Evolutionary conservation across 441 rosid genomes (phyloP), one percentile per base, ranked within the genome.

Genomic region (Omphalea diandra): DNA sequence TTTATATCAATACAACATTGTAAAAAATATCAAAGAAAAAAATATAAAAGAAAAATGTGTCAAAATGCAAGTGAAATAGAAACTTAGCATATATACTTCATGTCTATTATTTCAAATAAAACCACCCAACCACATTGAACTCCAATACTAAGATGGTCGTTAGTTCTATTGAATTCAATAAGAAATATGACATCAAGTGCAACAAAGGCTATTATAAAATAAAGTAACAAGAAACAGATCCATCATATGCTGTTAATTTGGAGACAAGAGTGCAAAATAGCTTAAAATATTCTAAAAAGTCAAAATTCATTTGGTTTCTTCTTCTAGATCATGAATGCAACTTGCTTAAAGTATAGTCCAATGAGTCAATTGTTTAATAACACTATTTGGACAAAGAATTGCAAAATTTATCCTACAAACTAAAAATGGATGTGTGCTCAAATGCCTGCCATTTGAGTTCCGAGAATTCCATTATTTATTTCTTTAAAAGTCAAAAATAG

Each of bases 101-200:
- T 49, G 77, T 88, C 87, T 17, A 82, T 84, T 64, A 87, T 87
- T 85, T 91, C 94, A 78, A 91, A 91, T 18, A 91, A 84, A 78
- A 91, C 96, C 64, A 90, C 96, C 15, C 96, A 84, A 27, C 97
- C 97, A 55, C 97, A 96, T 73, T 96, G 89, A 62, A 89, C 97
- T 27, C 97, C 97, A 63, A 94, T 89, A 57, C 90, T 94, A 14
- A 91, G 90, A 79, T 91, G 90, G 60, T 88, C 82, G 0, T 96
- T 96, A 33, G 79, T 78, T 80, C 81, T 85, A 82, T 91, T 94
- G 71, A 91, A 91, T 76, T 91, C 96, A 40, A 91, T 87, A 1
- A 90, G 92, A 24, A 96, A 89, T 62, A 91, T 89, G 60, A 89
- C 79, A 82, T 91, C 97, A 81, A 91, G 96, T 89, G 90, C 81